Conservation (phyloP, 106 monocot genomes). For the Apostasia ramifera region DNA sequence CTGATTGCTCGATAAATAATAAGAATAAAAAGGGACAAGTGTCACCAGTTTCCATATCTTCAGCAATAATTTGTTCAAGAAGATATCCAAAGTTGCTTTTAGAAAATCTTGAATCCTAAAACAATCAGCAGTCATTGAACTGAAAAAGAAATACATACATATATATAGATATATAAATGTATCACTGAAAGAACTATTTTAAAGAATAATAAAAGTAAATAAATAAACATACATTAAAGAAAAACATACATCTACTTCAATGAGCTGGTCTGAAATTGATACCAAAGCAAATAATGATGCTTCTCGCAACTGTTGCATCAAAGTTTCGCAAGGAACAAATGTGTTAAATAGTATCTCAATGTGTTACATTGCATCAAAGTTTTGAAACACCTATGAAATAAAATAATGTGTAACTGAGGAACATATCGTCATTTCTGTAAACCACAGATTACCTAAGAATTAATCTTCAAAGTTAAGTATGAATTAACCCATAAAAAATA, state of each 20-base stretch:
- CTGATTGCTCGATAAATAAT: neutral
- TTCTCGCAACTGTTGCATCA: slow-evolving; percentile 64
- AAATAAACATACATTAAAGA: neutral
- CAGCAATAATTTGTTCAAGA: slow-evolving; percentile 64
- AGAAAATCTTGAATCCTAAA: slow-evolving; percentile 46
- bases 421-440: too few species aligned
- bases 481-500: too few species aligned
- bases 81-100: slow-evolving; percentile 31
- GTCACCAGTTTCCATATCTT: slow-evolving; percentile 52
- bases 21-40: neutral
- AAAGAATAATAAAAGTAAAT: neutral
- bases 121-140: slow-evolving; percentile 1
- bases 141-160: too few species aligned
- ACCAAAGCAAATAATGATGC: slow-evolving; percentile 76
- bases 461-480: too few species aligned
- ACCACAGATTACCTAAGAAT: too few species aligned
- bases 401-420: too few species aligned
- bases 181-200: too few species aligned
- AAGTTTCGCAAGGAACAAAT: slow-evolving; percentile 10
- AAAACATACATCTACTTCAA: slow-evolving; percentile 70
- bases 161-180: too few species aligned
- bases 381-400: too few species aligned
- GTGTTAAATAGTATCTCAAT: neutral
- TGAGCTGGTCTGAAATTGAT: slow-evolving; percentile 66
- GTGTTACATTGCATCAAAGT: too few species aligned